A percentile compares a stretch with the other conserved stretches of the same genome.
Conservation (phyloP, 768 basidiomycete genomes). For the Auricularia auricula-judae region DNA sequence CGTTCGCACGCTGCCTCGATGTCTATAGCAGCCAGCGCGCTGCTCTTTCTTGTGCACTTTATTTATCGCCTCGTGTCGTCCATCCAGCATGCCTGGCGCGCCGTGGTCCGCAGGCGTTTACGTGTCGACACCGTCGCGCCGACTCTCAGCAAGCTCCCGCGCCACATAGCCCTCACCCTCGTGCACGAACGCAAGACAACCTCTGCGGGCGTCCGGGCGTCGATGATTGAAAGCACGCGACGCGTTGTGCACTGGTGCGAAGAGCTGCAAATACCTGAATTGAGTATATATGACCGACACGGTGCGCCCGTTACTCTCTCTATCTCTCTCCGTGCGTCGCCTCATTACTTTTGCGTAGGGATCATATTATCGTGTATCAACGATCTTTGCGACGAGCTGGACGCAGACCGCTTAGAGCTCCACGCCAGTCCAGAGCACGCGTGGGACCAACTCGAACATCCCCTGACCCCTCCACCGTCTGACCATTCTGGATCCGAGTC, state of each 20-base stretch:
- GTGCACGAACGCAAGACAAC: neutral
- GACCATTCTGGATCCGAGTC: constrained; percentile 50
- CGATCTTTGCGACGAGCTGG: neutral
- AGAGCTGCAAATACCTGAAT: neutral
- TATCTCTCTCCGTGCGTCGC: neutral
- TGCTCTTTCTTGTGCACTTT: neutral
- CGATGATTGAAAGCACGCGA: neutral
- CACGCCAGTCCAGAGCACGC: neutral
- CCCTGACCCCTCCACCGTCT: constrained; percentile 67
- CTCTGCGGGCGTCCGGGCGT: neutral
- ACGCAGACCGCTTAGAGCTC: neutral
- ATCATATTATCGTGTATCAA: neutral
- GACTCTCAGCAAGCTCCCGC: neutral
- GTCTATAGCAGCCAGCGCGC: neutral
- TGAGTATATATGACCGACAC: neutral
- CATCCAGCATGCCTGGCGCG: neutral
- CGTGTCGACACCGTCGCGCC: neutral
- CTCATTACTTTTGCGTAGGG: neutral
- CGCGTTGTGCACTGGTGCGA: neutral
- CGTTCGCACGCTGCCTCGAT: neutral
- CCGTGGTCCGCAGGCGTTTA: neutral
- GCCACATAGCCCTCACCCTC: neutral
- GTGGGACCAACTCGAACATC: constrained; percentile 41
- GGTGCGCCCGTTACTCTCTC: neutral
- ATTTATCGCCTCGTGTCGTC: neutral